Evolutionary conservation across 139 green algal genomes (phyloP).

Genomic region (Eudorina sp.): DNA sequence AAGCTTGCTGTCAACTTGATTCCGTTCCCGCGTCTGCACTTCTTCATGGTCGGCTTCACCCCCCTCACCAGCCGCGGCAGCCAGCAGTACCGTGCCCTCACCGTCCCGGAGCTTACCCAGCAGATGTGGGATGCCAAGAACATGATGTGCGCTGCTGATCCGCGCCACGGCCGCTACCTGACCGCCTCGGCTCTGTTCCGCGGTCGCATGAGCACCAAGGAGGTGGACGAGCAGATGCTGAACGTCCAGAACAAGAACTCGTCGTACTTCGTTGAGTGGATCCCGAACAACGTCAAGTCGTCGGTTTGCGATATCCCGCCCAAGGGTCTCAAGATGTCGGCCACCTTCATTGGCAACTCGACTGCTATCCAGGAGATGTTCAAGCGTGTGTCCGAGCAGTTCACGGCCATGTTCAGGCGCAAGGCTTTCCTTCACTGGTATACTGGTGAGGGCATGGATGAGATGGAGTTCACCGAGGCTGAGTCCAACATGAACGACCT

Average conservation of each 20-base stretch:
- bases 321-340: slow-evolving; percentile 97
- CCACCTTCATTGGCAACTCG: slow-evolving; percentile 97
- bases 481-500: slow-evolving; percentile 99
- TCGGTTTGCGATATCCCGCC: slow-evolving; percentile 97
- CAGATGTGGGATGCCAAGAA: slow-evolving; percentile 99
- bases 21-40: slow-evolving; percentile 99
- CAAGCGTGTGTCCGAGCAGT: slow-evolving; percentile 97
- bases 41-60: slow-evolving; percentile 99
- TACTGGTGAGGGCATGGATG: slow-evolving; percentile 99
- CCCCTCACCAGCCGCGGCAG: slow-evolving; percentile 95
- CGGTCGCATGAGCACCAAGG: slow-evolving; percentile 97
- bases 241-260: slow-evolving; percentile 99
- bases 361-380: slow-evolving; percentile 97
- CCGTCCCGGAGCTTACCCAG: slow-evolving; percentile 99
- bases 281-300: slow-evolving; percentile 99
- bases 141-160: slow-evolving; percentile 99
- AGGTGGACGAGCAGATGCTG: slow-evolving; percentile 99
- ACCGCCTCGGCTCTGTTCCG: slow-evolving; percentile 97
- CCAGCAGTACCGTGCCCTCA: slow-evolving; percentile 97
- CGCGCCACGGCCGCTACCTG: slow-evolving; percentile 97
- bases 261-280: slow-evolving; percentile 99
- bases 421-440: slow-evolving; percentile 99
- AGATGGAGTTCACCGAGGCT: slow-evolving; percentile 99
- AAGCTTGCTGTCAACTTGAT: slow-evolving; percentile 99
- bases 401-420: slow-evolving; percentile 99